These are phyloP conservation scores for Solanum piurae DNA, from an alignment of 257 asterid species.

Conservation along the genomic window DNA sequence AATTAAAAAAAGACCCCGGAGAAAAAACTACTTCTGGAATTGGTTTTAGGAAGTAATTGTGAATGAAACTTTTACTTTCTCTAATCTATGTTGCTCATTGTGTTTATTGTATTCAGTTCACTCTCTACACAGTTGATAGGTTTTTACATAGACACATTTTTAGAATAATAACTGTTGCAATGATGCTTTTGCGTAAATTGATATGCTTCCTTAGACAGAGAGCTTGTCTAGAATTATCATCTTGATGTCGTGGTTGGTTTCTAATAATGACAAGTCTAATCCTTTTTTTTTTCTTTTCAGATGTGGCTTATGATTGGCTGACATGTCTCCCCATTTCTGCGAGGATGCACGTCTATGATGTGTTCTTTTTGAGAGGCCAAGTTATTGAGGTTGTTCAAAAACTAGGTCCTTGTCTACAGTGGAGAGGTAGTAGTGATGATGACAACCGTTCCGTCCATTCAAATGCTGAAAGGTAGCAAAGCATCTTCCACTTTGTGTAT, in stretches of 20 bases:
- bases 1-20: background rate
- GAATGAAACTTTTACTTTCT: background rate
- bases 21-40: background rate
- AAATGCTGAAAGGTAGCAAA: constrained; percentile 77
- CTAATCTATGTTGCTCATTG: background rate
- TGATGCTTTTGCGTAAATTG: background rate
- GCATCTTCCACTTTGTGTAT: background rate
- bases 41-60: background rate
- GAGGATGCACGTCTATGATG: constrained; percentile 64
- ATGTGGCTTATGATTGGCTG: constrained; percentile 80
- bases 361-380: constrained; percentile 58
- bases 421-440: constrained; percentile 25
- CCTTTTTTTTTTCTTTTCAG: constrained; percentile 21
- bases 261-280: constrained; percentile 8
- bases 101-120: background rate
- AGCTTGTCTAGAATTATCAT: background rate
- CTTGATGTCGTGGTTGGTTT: background rate
- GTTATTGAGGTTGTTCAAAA: constrained; percentile 50
- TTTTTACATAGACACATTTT: background rate
- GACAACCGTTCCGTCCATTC: constrained; percentile 40
- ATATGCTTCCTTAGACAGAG: background rate
- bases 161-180: background rate
- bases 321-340: constrained; percentile 81
- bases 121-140: background rate
- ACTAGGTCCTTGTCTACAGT: constrained; percentile 73